Evolutionary conservation across 345 rosid genomes (phyloP).

Genomic region (Raphanus raphanistrum): DNA sequence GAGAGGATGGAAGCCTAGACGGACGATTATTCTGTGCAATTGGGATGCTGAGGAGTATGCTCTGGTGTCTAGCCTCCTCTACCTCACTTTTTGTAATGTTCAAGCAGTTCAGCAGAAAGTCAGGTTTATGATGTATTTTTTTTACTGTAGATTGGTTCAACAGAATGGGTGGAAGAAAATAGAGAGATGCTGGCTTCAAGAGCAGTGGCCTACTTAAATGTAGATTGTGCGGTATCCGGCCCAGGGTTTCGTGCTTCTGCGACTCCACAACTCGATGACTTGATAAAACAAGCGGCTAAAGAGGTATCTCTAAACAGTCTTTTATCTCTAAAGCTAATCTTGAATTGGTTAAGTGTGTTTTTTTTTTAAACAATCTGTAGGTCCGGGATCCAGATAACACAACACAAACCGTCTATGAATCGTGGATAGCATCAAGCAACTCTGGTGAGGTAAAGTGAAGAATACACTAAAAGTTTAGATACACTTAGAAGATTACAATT

Average conservation of each 20-base stretch:
- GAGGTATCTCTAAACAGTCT: slow-evolving; percentile 44
- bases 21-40: slow-evolving; percentile 72
- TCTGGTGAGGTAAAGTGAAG: slow-evolving; percentile 49
- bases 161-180: slow-evolving; percentile 94
- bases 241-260: slow-evolving; percentile 63
- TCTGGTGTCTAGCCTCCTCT: slow-evolving; percentile 39
- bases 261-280: slow-evolving; percentile 86
- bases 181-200: slow-evolving; percentile 66
- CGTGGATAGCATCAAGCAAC: slow-evolving; percentile 52
- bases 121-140: background rate
- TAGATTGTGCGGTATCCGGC: slow-evolving; percentile 61
- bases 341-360: slow-evolving; percentile 1
- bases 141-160: slow-evolving; percentile 67
- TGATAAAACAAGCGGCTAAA: slow-evolving; percentile 58
- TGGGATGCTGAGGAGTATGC: slow-evolving; percentile 97
- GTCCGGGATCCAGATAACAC: slow-evolving; percentile 78
- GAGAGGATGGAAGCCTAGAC: slow-evolving; percentile 74
- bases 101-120: background rate
- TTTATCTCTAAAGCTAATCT: background rate
- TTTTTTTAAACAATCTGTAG: slow-evolving; percentile 39
- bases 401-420: slow-evolving; percentile 64
- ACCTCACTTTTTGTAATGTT: background rate
- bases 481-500: no score
- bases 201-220: slow-evolving; percentile 80
- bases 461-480: background rate